These are phyloP conservation scores for Phytopythium sindhum DNA, from an alignment of 352 stramenopile species.

Conservation along the genomic window DNA sequence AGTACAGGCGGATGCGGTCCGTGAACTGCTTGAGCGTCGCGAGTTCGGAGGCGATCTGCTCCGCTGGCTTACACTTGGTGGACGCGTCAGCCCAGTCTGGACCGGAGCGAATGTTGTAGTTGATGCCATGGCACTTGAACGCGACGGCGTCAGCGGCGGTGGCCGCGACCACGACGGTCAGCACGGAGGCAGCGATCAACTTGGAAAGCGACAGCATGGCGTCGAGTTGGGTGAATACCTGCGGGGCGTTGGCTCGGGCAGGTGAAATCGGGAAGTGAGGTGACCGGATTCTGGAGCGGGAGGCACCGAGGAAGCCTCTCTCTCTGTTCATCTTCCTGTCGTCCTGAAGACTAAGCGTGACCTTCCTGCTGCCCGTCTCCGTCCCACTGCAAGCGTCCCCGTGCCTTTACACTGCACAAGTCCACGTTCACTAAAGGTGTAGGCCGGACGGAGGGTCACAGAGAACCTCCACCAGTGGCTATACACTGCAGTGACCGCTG, in stretches of 20 bases:
- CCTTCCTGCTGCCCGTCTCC: neutral
- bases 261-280: constrained; percentile 4
- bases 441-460: neutral
- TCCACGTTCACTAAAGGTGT: no score
- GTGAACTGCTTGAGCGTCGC: constrained; percentile 37
- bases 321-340: no score
- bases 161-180: constrained; percentile 5
- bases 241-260: neutral
- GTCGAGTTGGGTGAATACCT: constrained; percentile 1
- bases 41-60: constrained; percentile 46
- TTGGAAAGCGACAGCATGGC: constrained; percentile 11
- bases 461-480: neutral
- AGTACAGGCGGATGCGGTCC: constrained; percentile 49
- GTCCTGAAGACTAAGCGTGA: neutral
- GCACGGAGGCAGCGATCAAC: constrained; percentile 9
- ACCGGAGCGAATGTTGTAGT: constrained; percentile 45
- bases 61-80: constrained; percentile 55
- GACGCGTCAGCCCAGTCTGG: constrained; percentile 35
- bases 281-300: neutral
- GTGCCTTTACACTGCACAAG: neutral
- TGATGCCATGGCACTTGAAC: constrained; percentile 39
- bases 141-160: constrained; percentile 11
- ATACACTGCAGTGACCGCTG: neutral
- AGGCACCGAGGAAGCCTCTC: no score
- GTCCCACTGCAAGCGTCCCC: neutral